Percentiles rank a stretch among this genome's conserved stretches.
Evolutionary conservation across 1,139 yeast species (phyloP).

Genomic region (Starmera stellimalicola): DNA sequence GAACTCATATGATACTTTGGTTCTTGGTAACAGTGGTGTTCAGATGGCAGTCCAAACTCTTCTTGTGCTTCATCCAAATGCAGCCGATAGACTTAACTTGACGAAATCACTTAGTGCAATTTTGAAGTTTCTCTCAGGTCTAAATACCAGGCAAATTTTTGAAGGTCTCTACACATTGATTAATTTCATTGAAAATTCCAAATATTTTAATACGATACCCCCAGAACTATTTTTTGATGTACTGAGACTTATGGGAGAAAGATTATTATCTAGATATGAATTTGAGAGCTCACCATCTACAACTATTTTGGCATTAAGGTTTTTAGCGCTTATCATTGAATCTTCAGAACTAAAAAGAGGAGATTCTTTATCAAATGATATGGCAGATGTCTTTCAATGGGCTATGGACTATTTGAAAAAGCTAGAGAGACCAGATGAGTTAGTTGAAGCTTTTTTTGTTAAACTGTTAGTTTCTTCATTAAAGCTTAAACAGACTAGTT

Average conservation of each 20-base stretch:
- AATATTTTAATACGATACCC: too few relatives aligned
- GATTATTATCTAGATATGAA: constrained; percentile 6
- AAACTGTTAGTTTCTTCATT: constrained; percentile 3
- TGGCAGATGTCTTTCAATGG: constrained; percentile 13
- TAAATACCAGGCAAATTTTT: constrained; percentile 6
- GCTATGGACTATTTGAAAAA: constrained; percentile 4
- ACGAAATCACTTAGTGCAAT: too few relatives aligned
- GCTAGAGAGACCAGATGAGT: constrained; percentile 6
- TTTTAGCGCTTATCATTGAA: constrained; percentile 5
- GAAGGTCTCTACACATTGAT: constrained; percentile 8
- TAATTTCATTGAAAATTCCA: constrained; percentile 4
- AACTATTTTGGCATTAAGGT: constrained; percentile 5
- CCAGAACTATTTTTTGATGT: constrained; percentile 6
- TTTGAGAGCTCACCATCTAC: constrained; percentile 11
- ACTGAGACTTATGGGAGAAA: constrained; percentile 10
- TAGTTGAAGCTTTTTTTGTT: constrained; percentile 3
- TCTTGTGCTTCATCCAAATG: too few relatives aligned
- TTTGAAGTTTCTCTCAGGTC: constrained; percentile 5
- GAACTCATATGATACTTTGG: too few relatives aligned
- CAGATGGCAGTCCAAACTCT: too few relatives aligned
- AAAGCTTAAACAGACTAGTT: too few relatives aligned
- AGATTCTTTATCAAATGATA: constrained; percentile 6
- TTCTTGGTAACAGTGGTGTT: too few relatives aligned
- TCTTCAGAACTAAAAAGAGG: constrained; percentile 3
- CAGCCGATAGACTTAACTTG: too few relatives aligned